A percentile compares a stretch with the other conserved stretches of the same genome.
Conservation (phyloP, 164 flowering plant species). For the Paratinospora sagittata region DNA sequence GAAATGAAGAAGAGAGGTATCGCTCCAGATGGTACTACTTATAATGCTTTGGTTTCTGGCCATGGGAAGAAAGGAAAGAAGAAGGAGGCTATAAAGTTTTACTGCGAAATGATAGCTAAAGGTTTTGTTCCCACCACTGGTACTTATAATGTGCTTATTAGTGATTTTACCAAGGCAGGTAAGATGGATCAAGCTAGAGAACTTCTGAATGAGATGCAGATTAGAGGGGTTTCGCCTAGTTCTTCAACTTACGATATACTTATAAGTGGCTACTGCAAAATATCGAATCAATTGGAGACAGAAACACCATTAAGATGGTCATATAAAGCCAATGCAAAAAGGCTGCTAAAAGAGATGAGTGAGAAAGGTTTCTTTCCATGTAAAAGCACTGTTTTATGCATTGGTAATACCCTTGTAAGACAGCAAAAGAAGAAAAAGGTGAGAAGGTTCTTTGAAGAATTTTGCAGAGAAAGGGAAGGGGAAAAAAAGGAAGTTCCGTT, state of each 20-base stretch:
- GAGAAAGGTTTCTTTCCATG: slow-evolving; percentile 48
- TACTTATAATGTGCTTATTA: slow-evolving; percentile 72
- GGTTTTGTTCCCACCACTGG: slow-evolving; percentile 69
- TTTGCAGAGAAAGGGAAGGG: slow-evolving; percentile 22
- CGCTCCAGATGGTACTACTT: slow-evolving; percentile 49
- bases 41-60: slow-evolving; percentile 57
- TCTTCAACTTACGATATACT: slow-evolving; percentile 77
- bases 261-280: slow-evolving; percentile 70
- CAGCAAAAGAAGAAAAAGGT: slow-evolving; percentile 44
- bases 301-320: slow-evolving; percentile 28
- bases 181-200: slow-evolving; percentile 83
- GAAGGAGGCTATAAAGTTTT: slow-evolving; percentile 56
- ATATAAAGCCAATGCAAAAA: slow-evolving; percentile 45
- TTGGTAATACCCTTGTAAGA: slow-evolving; percentile 42
- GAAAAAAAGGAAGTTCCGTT: slow-evolving; percentile 6
- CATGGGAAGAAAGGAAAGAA: slow-evolving; percentile 60
- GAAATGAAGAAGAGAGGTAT: slow-evolving; percentile 62
- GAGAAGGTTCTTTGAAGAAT: slow-evolving; percentile 28
- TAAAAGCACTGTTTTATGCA: slow-evolving; percentile 37
- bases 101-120: slow-evolving; percentile 78
- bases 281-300: slow-evolving; percentile 41
- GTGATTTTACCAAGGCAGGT: slow-evolving; percentile 53
- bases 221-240: slow-evolving; percentile 55
- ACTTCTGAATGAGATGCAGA: slow-evolving; percentile 77
- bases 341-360: slow-evolving; percentile 54